Evolutionary conservation across 345 rosid genomes (phyloP).

Genomic region (Gossypium stocksii): DNA sequence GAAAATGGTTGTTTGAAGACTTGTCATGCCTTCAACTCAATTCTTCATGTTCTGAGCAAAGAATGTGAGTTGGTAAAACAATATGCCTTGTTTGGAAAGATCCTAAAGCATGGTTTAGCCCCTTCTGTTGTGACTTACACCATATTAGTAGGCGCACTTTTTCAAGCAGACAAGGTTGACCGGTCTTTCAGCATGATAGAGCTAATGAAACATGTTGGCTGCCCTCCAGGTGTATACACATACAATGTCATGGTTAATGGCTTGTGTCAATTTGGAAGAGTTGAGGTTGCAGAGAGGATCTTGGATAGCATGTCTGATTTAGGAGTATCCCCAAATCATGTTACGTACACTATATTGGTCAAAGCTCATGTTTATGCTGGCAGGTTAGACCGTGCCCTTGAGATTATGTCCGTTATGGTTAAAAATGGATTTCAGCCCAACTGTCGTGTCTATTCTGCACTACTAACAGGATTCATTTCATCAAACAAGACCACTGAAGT

Average conservation of each 20-base stretch:
- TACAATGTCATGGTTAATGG: slow-evolving; percentile 46
- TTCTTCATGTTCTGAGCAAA: slow-evolving; percentile 42
- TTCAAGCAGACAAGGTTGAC: slow-evolving; percentile 30
- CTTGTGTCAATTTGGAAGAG: slow-evolving; percentile 38
- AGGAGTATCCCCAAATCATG: slow-evolving; percentile 43
- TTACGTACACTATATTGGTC: slow-evolving; percentile 39
- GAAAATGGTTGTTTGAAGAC: slow-evolving; percentile 23
- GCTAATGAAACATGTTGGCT: slow-evolving; percentile 38
- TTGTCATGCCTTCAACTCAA: slow-evolving; percentile 39
- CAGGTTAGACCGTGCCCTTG: slow-evolving; percentile 35
- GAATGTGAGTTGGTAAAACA: slow-evolving; percentile 35
- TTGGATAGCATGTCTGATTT: slow-evolving; percentile 32
- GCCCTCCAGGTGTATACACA: slow-evolving; percentile 44
- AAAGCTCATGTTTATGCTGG: slow-evolving; percentile 35
- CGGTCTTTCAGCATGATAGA: slow-evolving; percentile 28
- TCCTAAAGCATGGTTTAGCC: slow-evolving; percentile 37
- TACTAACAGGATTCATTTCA: slow-evolving; percentile 31
- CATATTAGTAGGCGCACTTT: slow-evolving; percentile 38
- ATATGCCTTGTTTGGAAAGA: slow-evolving; percentile 39
- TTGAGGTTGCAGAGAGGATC: slow-evolving; percentile 38
- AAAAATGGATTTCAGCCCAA: slow-evolving; percentile 37
- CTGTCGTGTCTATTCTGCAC: slow-evolving; percentile 26
- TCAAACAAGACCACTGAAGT: slow-evolving; percentile 20
- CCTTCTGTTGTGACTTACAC: slow-evolving; percentile 51
- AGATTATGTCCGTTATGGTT: slow-evolving; percentile 33